Evolutionary conservation across 2,329 filamentous ascomycete genomes (phyloP).

Genomic region (Capronia americana): DNA sequence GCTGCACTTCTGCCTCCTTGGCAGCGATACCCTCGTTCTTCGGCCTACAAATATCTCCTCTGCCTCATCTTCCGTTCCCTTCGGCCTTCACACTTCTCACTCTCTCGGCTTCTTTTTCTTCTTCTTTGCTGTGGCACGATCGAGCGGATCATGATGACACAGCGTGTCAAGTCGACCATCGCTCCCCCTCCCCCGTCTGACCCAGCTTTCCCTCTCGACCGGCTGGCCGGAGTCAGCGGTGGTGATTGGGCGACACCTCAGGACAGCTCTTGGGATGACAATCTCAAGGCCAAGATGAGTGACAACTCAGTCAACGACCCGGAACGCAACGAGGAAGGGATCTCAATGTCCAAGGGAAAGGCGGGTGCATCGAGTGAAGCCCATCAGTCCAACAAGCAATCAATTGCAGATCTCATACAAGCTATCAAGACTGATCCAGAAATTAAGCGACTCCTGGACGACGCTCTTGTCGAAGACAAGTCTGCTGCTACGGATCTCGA

Average conservation of each 20-base stretch:
- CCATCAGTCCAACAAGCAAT: background rate
- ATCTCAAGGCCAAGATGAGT: background rate
- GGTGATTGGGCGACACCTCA: background rate
- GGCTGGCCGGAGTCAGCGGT: background rate
- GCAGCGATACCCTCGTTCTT: background rate
- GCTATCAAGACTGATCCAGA: slow-evolving; percentile 4
- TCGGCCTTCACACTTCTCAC: background rate
- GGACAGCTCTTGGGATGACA: background rate
- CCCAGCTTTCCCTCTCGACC: background rate
- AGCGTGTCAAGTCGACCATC: background rate
- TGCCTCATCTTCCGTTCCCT: background rate
- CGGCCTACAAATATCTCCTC: slow-evolving; percentile 9
- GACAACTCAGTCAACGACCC: background rate
- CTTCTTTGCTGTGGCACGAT: background rate
- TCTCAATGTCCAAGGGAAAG: background rate
- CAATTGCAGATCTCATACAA: background rate
- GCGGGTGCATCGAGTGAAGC: background rate
- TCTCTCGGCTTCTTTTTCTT: background rate
- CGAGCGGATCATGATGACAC: background rate
- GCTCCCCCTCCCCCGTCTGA: background rate
- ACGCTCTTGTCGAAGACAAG: background rate
- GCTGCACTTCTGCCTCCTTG: background rate
- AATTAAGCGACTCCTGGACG: background rate
- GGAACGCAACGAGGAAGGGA: background rate
- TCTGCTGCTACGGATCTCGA: background rate